Base-by-base conservation (phyloP, 306 rosid species). In the Carpinus viminea region DNA sequence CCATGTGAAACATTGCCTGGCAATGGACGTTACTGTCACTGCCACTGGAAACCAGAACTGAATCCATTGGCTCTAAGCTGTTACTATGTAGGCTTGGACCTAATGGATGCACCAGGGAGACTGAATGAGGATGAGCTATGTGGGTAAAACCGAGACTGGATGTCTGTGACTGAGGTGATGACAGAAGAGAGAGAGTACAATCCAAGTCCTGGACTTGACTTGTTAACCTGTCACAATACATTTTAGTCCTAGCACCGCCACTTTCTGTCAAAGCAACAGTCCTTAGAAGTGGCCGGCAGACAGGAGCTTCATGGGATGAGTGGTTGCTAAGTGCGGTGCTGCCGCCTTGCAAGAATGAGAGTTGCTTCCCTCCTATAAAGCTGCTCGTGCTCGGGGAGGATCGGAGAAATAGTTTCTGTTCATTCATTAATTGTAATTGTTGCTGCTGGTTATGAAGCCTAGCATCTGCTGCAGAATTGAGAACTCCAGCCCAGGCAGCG, bases 131-230 rank as follows among this genome's bases (percentile, higher is more conserved):
- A 73, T 80, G 86, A 85, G 86, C 81, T 68, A 88, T 80, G 57
- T 76, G 91, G 86, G 85, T 79, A 38, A 89, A 85, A 74, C 89
- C 91, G 57, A 72, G 83, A 52, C 85, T 87, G 12, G 90, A 83
- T 76, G 86, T 72, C 86, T 81, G 96, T 31, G 89, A 72, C 84
- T 84, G 97, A 71, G 91, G 90, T 45, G 98, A 91, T 95, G 99
- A 95, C 99, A 95, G 99, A 93, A 95, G 99, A 95, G 98, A 95
- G 99, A 93, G 99, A 95, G 98, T 98, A 95, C 97, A 87, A 65
- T 90, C 88, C 64, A 97, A 79, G 50, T 84, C 91, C 1, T 65
- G 88, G 61, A 78, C 83, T 68, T 80, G 79, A 74, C 74, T 73
- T 70, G 91, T 75, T 74, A 85, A 61, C 77, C 80, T 75, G 82